Percentiles rank a stretch among this genome's conserved stretches.
Evolutionary conservation across 2,329 filamentous ascomycete species (phyloP).

Genomic region (Aspergillus unguis): DNA sequence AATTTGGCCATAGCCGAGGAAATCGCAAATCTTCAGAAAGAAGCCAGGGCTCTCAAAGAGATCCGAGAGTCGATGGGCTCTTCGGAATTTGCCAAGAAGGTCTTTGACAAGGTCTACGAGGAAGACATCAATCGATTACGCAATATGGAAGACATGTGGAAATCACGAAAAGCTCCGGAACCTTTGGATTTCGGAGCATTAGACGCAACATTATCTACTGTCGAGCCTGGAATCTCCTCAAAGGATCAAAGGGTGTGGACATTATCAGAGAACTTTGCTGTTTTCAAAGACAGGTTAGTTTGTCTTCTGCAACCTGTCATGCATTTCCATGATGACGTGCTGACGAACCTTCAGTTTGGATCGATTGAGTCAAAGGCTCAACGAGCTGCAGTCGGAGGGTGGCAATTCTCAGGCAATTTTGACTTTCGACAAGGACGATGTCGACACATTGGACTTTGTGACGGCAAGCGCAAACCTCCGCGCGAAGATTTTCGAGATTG

Average conservation of each 20-base stretch:
- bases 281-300: conserved; percentile 71
- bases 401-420: conserved; percentile 56
- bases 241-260: conserved; percentile 77
- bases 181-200: conserved; percentile 67
- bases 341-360: conserved; percentile 53
- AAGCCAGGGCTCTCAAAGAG: conserved; percentile 76
- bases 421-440: conserved; percentile 94
- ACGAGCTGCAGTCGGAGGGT: conserved; percentile 57
- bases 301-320: background rate
- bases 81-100: conserved; percentile 68
- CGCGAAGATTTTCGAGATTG: conserved; percentile 84
- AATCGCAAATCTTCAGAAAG: conserved; percentile 80
- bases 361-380: conserved; percentile 70
- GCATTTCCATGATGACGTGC: background rate
- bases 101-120: conserved; percentile 92
- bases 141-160: conserved; percentile 97
- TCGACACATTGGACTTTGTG: conserved; percentile 92
- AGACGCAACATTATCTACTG: conserved; percentile 50
- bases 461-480: conserved; percentile 85
- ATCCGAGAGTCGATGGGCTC: conserved; percentile 81
- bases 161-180: conserved; percentile 69
- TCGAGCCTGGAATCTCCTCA: conserved; percentile 53
- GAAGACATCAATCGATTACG: conserved; percentile 77
- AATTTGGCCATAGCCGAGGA: conserved; percentile 57
- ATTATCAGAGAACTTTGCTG: conserved; percentile 75